Percentiles rank a stretch among this genome's conserved stretches.
These are phyloP conservation scores for Podospora fimiseda DNA, from an alignment of 495 filamentous ascomycete species.

Conservation along the genomic window DNA sequence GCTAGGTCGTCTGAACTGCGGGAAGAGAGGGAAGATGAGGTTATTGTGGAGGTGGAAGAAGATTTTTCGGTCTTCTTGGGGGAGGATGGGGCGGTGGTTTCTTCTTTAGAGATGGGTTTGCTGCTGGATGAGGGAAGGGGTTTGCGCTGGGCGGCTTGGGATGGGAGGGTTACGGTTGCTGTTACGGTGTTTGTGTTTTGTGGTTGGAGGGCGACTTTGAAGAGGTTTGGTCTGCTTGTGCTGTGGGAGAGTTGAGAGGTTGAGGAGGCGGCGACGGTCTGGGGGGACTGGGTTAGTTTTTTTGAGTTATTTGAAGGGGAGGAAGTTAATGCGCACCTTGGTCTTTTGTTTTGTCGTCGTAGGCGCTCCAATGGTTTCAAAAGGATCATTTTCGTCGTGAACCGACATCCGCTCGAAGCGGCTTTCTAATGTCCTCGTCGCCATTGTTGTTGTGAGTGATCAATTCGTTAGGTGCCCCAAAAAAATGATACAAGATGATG, in stretches of 20 bases:
- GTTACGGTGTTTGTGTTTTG: constrained; percentile 47
- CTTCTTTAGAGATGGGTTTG: constrained; percentile 31
- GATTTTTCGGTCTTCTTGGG: constrained; percentile 23
- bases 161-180: constrained; percentile 58
- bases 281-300: constrained; percentile 30
- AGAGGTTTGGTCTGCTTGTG: constrained; percentile 60
- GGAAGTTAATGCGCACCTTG: constrained; percentile 48
- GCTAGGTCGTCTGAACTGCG: constrained; percentile 42
- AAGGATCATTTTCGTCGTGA: constrained; percentile 67
- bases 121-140: constrained; percentile 6
- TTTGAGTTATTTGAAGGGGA: not conserved
- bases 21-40: constrained; percentile 18
- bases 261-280: constrained; percentile 48
- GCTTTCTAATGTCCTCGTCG: constrained; percentile 56
- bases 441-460: constrained; percentile 32
- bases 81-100: constrained; percentile 19
- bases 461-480: no score
- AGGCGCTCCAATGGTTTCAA: constrained; percentile 17
- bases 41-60: no score
- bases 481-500: not conserved
- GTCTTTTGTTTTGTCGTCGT: constrained; percentile 49
- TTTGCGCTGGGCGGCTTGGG: constrained; percentile 56
- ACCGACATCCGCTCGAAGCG: constrained; percentile 78
- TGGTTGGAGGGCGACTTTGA: constrained; percentile 78
- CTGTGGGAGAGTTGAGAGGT: constrained; percentile 49